phyloP scores from a whole-genome alignment of 345 rosid species.

The Alliaria petiolata region DNA sequence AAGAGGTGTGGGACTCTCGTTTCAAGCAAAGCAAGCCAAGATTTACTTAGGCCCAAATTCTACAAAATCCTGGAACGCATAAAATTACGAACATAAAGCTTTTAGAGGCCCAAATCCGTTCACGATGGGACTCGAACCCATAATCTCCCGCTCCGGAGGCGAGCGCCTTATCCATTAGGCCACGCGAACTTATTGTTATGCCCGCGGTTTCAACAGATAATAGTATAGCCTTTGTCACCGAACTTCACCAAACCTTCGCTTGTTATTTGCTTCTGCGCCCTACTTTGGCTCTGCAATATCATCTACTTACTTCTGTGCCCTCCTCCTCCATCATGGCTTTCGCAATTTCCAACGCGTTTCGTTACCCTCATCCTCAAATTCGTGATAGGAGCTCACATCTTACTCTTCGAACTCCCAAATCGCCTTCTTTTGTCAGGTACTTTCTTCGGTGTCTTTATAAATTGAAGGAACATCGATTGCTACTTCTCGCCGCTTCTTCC shows the following conservation, averaged over 20 bases:
- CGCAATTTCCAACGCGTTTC: slow-evolving; percentile 49
- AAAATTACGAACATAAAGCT: too few relatives aligned
- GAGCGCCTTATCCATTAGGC: slow-evolving; percentile 99
- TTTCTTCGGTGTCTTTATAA: background rate
- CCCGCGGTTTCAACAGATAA: fast-evolving
- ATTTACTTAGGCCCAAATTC: too few relatives aligned
- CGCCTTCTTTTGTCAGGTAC: slow-evolving; percentile 46
- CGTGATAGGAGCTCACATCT: slow-evolving; percentile 15
- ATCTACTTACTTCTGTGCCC: background rate
- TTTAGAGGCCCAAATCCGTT: background rate
- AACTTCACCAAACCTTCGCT: background rate
- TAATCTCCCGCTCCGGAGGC: slow-evolving; percentile 99
- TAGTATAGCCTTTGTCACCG: background rate
- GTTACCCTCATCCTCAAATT: slow-evolving; percentile 43
- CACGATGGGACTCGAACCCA: slow-evolving; percentile 95
- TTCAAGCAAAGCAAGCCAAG: too few relatives aligned
- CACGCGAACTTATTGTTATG: slow-evolving; percentile 45
- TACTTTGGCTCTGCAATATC: slow-evolving; percentile 9
- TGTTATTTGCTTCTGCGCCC: background rate
- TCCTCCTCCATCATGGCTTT: slow-evolving; percentile 43
- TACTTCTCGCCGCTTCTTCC: background rate
- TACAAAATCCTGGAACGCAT: too few relatives aligned
- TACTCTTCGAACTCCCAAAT: slow-evolving; percentile 24
- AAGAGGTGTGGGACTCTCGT: too few relatives aligned
- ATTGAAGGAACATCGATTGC: background rate